A percentile compares a stretch with the other conserved stretches of the same genome.
Evolutionary conservation across 73 alveolate genomes (phyloP).

Genomic region (Stentor roeselii): DNA sequence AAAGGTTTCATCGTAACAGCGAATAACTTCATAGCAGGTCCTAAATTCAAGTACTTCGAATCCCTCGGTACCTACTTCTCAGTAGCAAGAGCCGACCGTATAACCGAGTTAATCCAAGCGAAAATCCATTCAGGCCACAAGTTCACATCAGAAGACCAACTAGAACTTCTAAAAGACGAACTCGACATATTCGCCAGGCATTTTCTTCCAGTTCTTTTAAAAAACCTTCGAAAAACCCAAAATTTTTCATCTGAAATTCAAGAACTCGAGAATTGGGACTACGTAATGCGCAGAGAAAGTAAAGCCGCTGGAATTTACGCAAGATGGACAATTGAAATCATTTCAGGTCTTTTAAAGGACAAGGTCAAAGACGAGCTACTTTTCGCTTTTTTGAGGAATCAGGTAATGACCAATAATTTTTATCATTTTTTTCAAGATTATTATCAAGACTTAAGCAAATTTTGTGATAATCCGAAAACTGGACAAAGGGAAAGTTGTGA

Average conservation of each 20-base stretch:
- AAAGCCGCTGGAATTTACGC: background rate
- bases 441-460: no score
- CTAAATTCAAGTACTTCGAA: background rate
- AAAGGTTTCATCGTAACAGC: conserved; percentile 92
- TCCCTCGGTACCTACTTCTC: background rate
- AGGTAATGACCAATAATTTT: no score
- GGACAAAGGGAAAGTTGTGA: no score
- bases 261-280: background rate
- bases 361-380: no score
- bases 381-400: no score
- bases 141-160: background rate
- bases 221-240: background rate
- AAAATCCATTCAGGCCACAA: background rate
- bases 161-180: background rate
- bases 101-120: background rate
- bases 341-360: background rate
- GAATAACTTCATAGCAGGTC: conserved; percentile 44
- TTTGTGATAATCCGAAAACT: no score
- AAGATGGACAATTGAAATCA: background rate
- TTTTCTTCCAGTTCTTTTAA: background rate
- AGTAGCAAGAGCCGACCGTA: background rate
- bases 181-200: background rate
- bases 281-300: background rate
- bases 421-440: no score
- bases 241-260: background rate